A percentile compares a stretch with the other conserved stretches of the same genome.
phyloP scores from a whole-genome alignment of 805 yeast species.

The Candida oleophila region DNA sequence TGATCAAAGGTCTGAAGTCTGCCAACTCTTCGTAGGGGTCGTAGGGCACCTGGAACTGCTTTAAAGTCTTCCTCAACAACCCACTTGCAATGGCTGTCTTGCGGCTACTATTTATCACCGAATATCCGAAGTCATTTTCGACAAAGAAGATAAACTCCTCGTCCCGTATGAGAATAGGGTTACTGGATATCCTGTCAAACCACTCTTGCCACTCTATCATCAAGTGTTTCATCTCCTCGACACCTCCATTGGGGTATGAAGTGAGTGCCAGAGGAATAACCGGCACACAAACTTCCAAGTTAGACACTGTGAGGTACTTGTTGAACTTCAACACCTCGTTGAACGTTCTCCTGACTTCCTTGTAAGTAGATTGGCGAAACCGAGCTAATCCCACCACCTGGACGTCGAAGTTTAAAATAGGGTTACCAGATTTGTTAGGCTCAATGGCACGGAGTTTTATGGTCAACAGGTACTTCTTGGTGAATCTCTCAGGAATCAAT shows the following conservation, averaged over 20 bases:
- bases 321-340: conserved; percentile 75
- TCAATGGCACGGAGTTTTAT: conserved; percentile 71
- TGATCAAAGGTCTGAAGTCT: conserved; percentile 82
- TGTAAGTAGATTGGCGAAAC: conserved; percentile 67
- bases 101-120: conserved; percentile 58
- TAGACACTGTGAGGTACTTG: conserved; percentile 73
- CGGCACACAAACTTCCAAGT: conserved; percentile 92
- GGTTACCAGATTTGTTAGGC: conserved; percentile 71
- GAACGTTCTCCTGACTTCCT: conserved; percentile 77
- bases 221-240: conserved; percentile 68
- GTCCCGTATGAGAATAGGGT: conserved; percentile 80
- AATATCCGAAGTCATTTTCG: conserved; percentile 69
- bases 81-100: conserved; percentile 76
- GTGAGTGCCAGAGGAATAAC: conserved; percentile 76
- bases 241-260: conserved; percentile 79
- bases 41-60: conserved; percentile 88
- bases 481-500: conserved; percentile 51
- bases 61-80: conserved; percentile 80
- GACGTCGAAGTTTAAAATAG: conserved; percentile 70
- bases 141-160: conserved; percentile 85
- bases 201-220: conserved; percentile 70
- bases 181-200: conserved; percentile 71
- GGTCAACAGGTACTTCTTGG: conserved; percentile 40
- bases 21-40: conserved; percentile 83
- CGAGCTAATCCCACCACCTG: conserved; percentile 58